phyloP scores from a whole-genome alignment of 805 yeast species.

The Teunomyces panamensis region DNA sequence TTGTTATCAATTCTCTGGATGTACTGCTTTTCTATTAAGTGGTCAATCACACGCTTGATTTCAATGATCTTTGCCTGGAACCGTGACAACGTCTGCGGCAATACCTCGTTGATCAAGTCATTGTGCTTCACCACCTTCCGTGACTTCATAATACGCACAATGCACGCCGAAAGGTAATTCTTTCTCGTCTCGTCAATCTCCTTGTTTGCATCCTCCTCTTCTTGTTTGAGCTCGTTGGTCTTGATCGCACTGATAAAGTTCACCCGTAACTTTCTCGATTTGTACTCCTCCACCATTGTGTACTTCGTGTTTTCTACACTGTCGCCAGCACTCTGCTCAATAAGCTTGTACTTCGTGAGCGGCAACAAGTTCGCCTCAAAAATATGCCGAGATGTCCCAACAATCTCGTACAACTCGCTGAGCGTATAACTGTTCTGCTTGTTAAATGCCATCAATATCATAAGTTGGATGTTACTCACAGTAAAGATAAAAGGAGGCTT shows the following conservation, averaged over 20 bases:
- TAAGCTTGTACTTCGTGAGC: constrained; percentile 71
- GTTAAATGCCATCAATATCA: constrained; percentile 82
- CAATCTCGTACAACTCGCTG: constrained; percentile 58
- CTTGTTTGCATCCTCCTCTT: constrained; percentile 68
- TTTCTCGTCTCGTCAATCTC: constrained; percentile 86
- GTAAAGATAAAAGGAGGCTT: constrained; percentile 78
- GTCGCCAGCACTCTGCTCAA: constrained; percentile 61
- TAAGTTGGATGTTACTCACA: constrained; percentile 82
- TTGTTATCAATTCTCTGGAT: constrained; percentile 72
- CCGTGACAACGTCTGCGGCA: constrained; percentile 77
- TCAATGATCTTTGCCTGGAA: constrained; percentile 85
- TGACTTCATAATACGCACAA: constrained; percentile 96
- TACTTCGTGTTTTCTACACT: constrained; percentile 49
- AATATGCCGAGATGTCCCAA: constrained; percentile 62
- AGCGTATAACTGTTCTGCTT: constrained; percentile 58
- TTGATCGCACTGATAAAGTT: constrained; percentile 66
- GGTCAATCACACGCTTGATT: constrained; percentile 82
- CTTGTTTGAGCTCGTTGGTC: constrained; percentile 58
- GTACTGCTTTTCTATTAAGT: constrained; percentile 81
- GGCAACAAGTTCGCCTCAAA: constrained; percentile 79
- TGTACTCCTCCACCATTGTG: constrained; percentile 76
- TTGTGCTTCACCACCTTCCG: constrained; percentile 77
- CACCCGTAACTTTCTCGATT: constrained; percentile 78
- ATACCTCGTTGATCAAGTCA: constrained; percentile 80
- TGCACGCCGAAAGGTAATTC: constrained; percentile 84